These are phyloP conservation scores for Teunomyces tritomae DNA, from an alignment of 805 yeast species.

Conservation along the genomic window DNA sequence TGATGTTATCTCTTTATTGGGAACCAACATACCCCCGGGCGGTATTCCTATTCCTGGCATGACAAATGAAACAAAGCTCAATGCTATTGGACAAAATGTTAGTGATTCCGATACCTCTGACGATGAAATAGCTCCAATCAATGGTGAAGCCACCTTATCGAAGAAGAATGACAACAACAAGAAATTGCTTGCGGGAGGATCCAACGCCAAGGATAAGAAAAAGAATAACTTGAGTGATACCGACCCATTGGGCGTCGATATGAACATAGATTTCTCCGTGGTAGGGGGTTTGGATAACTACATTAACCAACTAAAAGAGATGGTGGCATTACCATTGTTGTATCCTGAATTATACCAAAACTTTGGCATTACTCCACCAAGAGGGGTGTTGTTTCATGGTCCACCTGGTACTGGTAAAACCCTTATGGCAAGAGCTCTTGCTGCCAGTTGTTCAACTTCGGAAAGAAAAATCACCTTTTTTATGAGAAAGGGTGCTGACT, in stretches of 20 bases:
- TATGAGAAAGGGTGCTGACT: conserved; percentile 98
- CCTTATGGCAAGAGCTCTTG: conserved; percentile 94
- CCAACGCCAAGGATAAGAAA: conserved; percentile 39
- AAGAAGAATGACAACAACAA: conserved; percentile 30
- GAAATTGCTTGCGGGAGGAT: conserved; percentile 31
- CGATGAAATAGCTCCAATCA: conserved; percentile 51
- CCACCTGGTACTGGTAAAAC: conserved; percentile 99
- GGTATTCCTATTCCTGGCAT: conserved; percentile 40
- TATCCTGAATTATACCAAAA: conserved; percentile 92
- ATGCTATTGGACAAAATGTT: conserved; percentile 34
- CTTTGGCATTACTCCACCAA: conserved; percentile 90
- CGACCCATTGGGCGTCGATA: conserved; percentile 89
- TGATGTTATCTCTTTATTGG: conserved; percentile 82
- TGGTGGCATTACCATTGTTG: conserved; percentile 89
- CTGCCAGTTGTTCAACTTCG: conserved; percentile 88
- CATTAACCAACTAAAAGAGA: conserved; percentile 89
- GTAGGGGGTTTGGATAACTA: conserved; percentile 93
- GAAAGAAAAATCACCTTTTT: conserved; percentile 88
- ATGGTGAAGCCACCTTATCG: conserved; percentile 37
- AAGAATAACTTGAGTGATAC: conserved; percentile 74
- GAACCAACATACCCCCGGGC: conserved; percentile 57
- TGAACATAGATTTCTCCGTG: conserved; percentile 77
- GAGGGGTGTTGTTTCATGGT: conserved; percentile 97
- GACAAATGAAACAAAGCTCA: conserved; percentile 22
- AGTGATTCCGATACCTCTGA: conserved; percentile 63